Evolutionary conservation across 768 basidiomycete genomes (phyloP), one percentile per base, ranked within the genome.

Genomic region (Russula vinacea): DNA sequence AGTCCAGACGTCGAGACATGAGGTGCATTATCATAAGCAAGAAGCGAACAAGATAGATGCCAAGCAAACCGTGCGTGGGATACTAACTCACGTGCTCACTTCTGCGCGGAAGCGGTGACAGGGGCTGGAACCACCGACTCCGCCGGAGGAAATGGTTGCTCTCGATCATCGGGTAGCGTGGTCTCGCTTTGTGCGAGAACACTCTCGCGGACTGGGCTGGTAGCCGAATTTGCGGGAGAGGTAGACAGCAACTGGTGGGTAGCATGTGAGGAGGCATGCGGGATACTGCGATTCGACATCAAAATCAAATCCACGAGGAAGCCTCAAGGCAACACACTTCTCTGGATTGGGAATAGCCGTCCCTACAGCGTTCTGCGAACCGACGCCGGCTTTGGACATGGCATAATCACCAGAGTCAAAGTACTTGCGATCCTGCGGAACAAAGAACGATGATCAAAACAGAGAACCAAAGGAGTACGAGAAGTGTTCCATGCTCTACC

Each of bases 321-420:
- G 45, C 45, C 32, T 35, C 26, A 51, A 35, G 55, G 64, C 50
- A 51, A 79, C 91, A 67, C 73, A 96, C 94, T 92, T 92, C 77
- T 98, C 92, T 33, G 97, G 95, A 75, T 91, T 94, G n/a, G 97
- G 96, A 69, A 98, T 98, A 40, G 94, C 92, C 10, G 95, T 98
- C 33, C 97, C 97, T 60, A 98, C 93, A 3, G 85, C 82, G 67
- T 82, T 90, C 74, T 92, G 91, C 54, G 92, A 88, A n/a, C 88
- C 82, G 53, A 89, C 87, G 32, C 97, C 90, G 3, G 97, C 97
- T 76, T 98, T 98, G 56, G 93, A 94, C 69, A 99, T 81, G 35
- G 95, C 95, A 73, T 98, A 98, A 75, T 99, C 97, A 62, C 97
- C 97, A 61, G 96, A 98, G 78, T 98, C 97, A 75, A 99, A 99